Conservation (phyloP, 192 early-diverging fungal species). For the Coemansia reversa region DNA sequence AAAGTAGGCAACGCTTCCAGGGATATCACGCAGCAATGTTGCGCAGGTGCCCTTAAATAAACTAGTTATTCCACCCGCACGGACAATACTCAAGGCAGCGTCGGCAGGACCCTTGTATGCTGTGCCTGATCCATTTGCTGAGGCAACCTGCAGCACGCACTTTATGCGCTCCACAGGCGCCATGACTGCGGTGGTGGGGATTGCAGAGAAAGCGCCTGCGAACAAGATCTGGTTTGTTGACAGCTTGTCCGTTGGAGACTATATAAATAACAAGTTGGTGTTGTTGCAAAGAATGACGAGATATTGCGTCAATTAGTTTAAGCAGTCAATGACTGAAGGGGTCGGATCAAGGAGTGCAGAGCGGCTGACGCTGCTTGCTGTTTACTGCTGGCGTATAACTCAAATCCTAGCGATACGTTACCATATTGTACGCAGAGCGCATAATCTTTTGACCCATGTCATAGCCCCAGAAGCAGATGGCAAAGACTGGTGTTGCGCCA, state of each 20-base stretch:
- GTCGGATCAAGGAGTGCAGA: not conserved
- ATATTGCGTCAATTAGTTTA: not conserved
- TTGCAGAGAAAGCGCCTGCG: constrained; percentile 94
- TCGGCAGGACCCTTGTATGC: constrained; percentile 90
- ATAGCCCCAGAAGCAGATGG: constrained; percentile 86
- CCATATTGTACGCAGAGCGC: constrained; percentile 44
- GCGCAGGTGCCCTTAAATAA: constrained; percentile 94
- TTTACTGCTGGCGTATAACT: constrained; percentile 7
- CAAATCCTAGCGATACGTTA: constrained; percentile 13
- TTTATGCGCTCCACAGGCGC: constrained; percentile 96
- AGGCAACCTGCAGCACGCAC: constrained; percentile 81
- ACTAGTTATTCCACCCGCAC: constrained; percentile 81
- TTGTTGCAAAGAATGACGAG: not conserved
- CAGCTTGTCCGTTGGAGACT: constrained; percentile 45
- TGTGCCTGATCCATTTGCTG: constrained; percentile 34
- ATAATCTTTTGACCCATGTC: constrained; percentile 53
- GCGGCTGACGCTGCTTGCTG: constrained; percentile 9
- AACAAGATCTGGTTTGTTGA: constrained; percentile 78
- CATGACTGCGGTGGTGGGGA: constrained; percentile 92
- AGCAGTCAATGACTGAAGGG: not conserved
- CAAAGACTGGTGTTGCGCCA: constrained; percentile 95
- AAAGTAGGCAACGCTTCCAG: constrained; percentile 95
- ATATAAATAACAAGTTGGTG: constrained; percentile 1
- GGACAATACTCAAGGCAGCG: constrained; percentile 77
- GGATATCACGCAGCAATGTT: constrained; percentile 89